These are phyloP conservation scores for Populus deltoides DNA, from an alignment of 345 rosid species.

Conservation along the genomic window DNA sequence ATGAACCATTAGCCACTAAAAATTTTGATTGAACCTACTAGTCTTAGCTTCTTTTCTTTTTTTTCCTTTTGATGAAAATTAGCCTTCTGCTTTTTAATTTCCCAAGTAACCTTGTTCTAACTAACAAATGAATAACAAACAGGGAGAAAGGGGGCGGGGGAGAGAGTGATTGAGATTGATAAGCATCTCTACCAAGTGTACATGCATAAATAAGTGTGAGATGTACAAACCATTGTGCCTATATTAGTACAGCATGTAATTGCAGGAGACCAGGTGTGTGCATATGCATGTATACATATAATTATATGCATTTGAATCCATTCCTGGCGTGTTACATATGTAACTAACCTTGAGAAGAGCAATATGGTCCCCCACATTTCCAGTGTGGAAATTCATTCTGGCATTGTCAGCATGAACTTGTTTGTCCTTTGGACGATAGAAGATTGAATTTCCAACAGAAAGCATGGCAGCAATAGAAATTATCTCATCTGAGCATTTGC, in stretches of 20 bases:
- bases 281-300: background rate
- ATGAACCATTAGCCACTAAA: too few species aligned
- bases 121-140: too few species aligned
- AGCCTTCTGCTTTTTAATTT: too few species aligned
- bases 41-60: too few species aligned
- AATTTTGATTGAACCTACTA: too few species aligned
- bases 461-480: conserved; percentile 92
- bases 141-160: too few species aligned
- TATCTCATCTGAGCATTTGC: conserved; percentile 86
- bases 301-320: background rate
- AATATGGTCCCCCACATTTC: conserved; percentile 91
- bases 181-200: conserved; percentile 6
- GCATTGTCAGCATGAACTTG: conserved; percentile 99
- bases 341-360: conserved; percentile 79
- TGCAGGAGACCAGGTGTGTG: too few species aligned
- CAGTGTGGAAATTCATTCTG: conserved; percentile 84
- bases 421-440: conserved; percentile 95
- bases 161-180: background rate
- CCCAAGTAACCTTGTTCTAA: too few species aligned
- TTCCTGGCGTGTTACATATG: background rate
- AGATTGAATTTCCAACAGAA: conserved; percentile 88
- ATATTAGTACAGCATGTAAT: too few species aligned
- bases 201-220: background rate
- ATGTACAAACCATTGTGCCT: background rate
- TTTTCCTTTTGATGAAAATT: too few species aligned